Percentiles rank a stretch among this genome's conserved stretches.
Conservation (phyloP, 2,329 filamentous ascomycete genomes). For the Aureobasidium sp. region DNA sequence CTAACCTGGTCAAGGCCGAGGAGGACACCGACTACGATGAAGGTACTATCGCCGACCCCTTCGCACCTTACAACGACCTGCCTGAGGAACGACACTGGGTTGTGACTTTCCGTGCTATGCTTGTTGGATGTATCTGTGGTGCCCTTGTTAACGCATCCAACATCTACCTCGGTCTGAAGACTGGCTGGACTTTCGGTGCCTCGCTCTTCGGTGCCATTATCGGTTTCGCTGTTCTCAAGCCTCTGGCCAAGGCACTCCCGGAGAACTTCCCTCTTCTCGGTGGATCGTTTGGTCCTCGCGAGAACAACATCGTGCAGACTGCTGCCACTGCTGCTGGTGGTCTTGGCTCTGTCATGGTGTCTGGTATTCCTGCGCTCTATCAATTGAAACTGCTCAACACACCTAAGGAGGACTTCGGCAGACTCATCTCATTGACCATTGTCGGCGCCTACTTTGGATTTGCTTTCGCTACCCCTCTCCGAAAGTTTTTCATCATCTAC, state of each 20-base stretch:
- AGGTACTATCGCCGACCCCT: conserved; percentile 31
- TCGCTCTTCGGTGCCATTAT: conserved; percentile 42
- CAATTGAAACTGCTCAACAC: conserved; percentile 45
- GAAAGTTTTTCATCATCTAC: conserved; percentile 30
- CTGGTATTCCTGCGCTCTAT: conserved; percentile 54
- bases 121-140: conserved; percentile 49
- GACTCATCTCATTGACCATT: conserved; percentile 53
- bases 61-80: conserved; percentile 37
- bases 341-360: conserved; percentile 50
- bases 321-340: conserved; percentile 53
- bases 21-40: conserved; percentile 26
- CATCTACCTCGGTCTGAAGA: conserved; percentile 50
- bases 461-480: conserved; percentile 53
- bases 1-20: conserved; percentile 24
- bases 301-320: conserved; percentile 55
- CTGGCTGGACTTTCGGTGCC: conserved; percentile 37
- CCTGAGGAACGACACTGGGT: conserved; percentile 42
- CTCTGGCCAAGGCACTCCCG: conserved; percentile 22
- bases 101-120: conserved; percentile 48
- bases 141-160: conserved; percentile 55
- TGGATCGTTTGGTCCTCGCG: conserved; percentile 50
- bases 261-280: conserved; percentile 43
- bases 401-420: conserved; percentile 49
- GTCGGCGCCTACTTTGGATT: conserved; percentile 58
- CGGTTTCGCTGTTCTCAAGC: conserved; percentile 42